These are phyloP conservation scores for Coemansia sp. DNA, from an alignment of 192 early-diverging fungal species.

Conservation along the genomic window DNA sequence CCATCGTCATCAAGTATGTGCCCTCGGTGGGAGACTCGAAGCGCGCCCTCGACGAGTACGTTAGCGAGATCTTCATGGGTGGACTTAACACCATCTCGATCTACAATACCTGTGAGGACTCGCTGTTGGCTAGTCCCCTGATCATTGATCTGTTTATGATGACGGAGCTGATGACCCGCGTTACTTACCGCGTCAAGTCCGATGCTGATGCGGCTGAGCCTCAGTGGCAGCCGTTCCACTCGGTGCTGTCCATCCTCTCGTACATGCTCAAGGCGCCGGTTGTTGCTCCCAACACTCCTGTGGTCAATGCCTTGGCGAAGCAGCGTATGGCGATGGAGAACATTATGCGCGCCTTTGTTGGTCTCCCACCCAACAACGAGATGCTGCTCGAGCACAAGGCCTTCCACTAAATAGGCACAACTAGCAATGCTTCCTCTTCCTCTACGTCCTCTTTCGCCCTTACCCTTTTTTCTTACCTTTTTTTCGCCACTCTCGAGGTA, in stretches of 20 bases:
- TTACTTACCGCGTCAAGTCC: constrained; percentile 67
- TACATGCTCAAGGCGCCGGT: constrained; percentile 99
- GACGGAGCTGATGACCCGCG: constrained; percentile 96
- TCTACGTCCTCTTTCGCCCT: background rate
- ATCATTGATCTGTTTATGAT: constrained; percentile 96
- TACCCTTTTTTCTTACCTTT: background rate
- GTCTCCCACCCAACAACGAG: constrained; percentile 92
- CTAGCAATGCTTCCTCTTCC: background rate
- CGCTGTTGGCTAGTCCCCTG: constrained; percentile 92
- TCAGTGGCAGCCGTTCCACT: constrained; percentile 85
- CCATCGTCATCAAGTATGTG: constrained; percentile 98
- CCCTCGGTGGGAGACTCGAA: constrained; percentile 96
- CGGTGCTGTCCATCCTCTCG: constrained; percentile 87
- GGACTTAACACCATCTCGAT: constrained; percentile 95
- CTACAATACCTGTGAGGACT: constrained; percentile 99
- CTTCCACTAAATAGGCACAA: constrained; percentile 44
- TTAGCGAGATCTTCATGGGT: constrained; percentile 98
- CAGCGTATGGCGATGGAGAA: constrained; percentile 97
- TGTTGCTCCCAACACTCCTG: constrained; percentile 88
- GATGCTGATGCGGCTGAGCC: constrained; percentile 63
- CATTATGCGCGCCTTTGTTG: constrained; percentile 95
- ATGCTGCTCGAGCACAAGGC: constrained; percentile 93
- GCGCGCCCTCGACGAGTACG: constrained; percentile 98
- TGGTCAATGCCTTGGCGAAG: constrained; percentile 94
- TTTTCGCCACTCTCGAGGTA: background rate